Base-by-base conservation (phyloP, 2,329 filamentous ascomycete species). In the Calonectria leucothoes region DNA sequence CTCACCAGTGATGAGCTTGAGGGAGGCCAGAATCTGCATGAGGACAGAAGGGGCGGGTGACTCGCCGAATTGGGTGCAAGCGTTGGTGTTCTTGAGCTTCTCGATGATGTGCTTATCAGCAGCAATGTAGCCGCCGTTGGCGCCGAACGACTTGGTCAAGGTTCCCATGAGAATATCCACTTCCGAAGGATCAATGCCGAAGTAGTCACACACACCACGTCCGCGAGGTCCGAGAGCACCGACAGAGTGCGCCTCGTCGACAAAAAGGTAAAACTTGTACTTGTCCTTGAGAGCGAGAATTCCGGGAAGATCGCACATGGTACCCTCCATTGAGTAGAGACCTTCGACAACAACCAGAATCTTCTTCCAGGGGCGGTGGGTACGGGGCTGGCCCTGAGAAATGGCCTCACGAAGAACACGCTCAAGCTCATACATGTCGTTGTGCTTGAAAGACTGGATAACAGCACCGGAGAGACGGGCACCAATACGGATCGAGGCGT, bases 331-430 rank as follows among this genome's bases (percentile, higher is more conserved):
- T 1, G 96, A 98, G 89, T 99, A 99, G 25, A 99, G 90, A 79
- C 97, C 97, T 84, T 99, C 97, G 45, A 99, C 95, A 45, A 96
- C 96, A 55, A 99, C 94, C 66, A 99, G 85, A 74, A 99, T 98
- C 91, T 98, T 99, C 90, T 98, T 98, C 97, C 97, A 99, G 1
- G 97, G 97, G 35, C 97, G 94, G 85, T 99, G 97, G n/a, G 96
- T 99, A 77, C 97, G 94, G 67, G 97, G 97, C 83, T 99, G 97
- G 55, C 97, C 97, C 86, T 98, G 96, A 17, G 96, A 96, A 82
- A 99, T 98, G 77, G 93, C 94, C 83, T 98, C 96, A 51, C 97
- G 94, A 8, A 99, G 91, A 79, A 94, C 92, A 73, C 91, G 91
- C 86, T 99, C 97, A 23, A 99, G 89, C 79, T 97, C 93, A 33